Evolutionary conservation across 2,329 filamentous ascomycete species (phyloP), one percentile per base, ranked within the genome.

Genomic region (Drechslerella coelobrocha): DNA sequence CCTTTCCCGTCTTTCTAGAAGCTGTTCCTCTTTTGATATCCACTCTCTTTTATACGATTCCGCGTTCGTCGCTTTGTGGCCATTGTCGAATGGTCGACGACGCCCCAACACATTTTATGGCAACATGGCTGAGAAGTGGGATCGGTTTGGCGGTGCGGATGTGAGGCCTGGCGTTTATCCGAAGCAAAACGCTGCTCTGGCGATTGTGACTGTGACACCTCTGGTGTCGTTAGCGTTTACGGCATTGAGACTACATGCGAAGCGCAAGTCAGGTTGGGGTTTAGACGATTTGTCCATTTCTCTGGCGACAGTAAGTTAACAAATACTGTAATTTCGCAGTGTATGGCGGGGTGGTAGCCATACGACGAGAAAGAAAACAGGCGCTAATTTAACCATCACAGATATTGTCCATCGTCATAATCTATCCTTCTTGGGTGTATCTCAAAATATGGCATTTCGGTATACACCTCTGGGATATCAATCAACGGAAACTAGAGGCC

Each of bases 271-370:
- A 21, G 57, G 57, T 39, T 59, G 52, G 65, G 65, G 65, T 23
- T 9, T 54, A 4, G 78, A 80, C 75, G 79, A 80, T 76, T 79
- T 77, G 76, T 72, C 79, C 27, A 79, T 80, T 66, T 76, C 78
- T 14, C 23, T 78, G 17, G 78, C 78, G 34, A 73, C 76, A 8
- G 73, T 74, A 68, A 57, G 72, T 54, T 2, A 29, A 41, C 12
- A 8, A 12, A 19, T 3, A 2, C 3, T 21, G 24, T 26, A 4
- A 26, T 26, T 10, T 4, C 5, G 2, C 10, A 29, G 21, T 24
- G 31, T 3, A 61, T 31, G 14, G 31, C 66, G 17, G 26, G 21
- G 23, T 59, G n/a, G n/a, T n/a, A n/a, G 6, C 29, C 29, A 31
- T 31, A 31, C 12, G 29, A 31, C 6, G 29, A 6, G 6, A 31